phyloP scores from a whole-genome alignment of 2,329 filamentous ascomycete genomes.

The Chaetomium strumarium region DNA sequence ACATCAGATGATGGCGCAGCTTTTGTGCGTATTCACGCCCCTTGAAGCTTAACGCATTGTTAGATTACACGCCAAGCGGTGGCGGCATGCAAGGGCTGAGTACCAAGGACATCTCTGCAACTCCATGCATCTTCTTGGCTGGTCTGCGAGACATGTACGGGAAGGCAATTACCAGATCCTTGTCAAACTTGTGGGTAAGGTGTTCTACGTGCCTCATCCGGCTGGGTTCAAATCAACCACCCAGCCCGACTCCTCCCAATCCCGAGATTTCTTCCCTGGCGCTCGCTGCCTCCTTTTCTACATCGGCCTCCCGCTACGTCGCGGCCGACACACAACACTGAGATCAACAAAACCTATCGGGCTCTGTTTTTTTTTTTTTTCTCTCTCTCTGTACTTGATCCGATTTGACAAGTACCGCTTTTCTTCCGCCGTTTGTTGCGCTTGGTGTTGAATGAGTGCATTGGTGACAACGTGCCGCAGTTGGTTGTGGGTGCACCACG shows the following conservation, averaged over 20 bases:
- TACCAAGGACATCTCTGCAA: not conserved
- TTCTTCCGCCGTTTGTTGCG: no score
- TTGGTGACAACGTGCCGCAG: no score
- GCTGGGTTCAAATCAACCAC: slow-evolving; percentile 15
- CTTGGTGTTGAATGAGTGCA: no score
- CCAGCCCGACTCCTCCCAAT: slow-evolving; percentile 23
- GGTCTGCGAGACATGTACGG: slow-evolving; percentile 22
- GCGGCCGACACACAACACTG: slow-evolving; percentile 4
- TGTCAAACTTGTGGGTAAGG: slow-evolving; percentile 19
- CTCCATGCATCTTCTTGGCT: slow-evolving; percentile 12
- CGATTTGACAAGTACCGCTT: no score
- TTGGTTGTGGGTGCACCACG: no score
- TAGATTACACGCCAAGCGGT: not conserved
- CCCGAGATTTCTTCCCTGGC: slow-evolving; percentile 23
- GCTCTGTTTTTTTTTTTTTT: slow-evolving; percentile 10
- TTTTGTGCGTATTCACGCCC: not conserved
- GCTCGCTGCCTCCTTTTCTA: slow-evolving; percentile 17
- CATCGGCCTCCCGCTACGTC: slow-evolving; percentile 9
- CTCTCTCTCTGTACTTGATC: slow-evolving; percentile 8
- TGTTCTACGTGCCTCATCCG: slow-evolving; percentile 18
- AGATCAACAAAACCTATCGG: slow-evolving; percentile 2
- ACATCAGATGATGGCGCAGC: not conserved
- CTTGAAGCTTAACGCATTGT: not conserved
- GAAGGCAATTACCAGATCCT: slow-evolving; percentile 19
- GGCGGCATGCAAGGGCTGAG: not conserved